Percentiles rank a stretch among this genome's conserved stretches.
Evolutionary conservation across 768 basidiomycete species (phyloP).

Genomic region (Tephrocybe sp.): DNA sequence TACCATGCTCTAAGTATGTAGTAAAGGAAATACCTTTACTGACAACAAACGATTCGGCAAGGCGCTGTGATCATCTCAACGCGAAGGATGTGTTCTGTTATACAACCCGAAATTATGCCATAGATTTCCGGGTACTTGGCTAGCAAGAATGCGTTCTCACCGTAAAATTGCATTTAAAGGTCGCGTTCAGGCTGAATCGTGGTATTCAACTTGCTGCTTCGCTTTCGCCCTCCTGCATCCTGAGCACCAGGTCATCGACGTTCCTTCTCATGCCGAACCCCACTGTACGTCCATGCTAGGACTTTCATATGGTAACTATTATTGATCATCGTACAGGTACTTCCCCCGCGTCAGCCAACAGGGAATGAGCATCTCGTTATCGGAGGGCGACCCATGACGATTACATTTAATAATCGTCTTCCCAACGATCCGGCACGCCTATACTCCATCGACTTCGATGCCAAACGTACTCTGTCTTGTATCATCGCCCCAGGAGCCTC

Average conservation of each 20-base stretch:
- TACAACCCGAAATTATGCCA: background rate
- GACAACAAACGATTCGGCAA: background rate
- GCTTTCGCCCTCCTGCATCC: background rate
- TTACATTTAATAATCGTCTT: conserved; percentile 4
- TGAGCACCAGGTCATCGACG: background rate
- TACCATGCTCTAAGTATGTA: background rate
- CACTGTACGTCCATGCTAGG: background rate
- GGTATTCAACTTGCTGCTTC: no score
- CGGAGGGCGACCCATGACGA: conserved; percentile 1
- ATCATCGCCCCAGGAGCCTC: background rate
- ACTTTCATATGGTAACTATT: background rate
- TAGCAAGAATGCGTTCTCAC: background rate
- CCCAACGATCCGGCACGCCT: conserved; percentile 2
- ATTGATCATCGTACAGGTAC: background rate
- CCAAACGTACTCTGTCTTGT: background rate
- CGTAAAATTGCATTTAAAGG: background rate
- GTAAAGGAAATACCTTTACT: background rate
- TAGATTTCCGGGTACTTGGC: background rate
- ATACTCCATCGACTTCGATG: conserved; percentile 3
- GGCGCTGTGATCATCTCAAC: background rate
- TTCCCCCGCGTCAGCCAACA: background rate
- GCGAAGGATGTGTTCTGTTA: background rate
- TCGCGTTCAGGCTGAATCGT: background rate
- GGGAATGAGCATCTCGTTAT: background rate
- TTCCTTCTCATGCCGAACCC: background rate